Percentiles rank a stretch among this genome's conserved stretches.
Evolutionary conservation across 192 early-diverging fungal genomes (phyloP).

Genomic region (Coemansia sp.): DNA sequence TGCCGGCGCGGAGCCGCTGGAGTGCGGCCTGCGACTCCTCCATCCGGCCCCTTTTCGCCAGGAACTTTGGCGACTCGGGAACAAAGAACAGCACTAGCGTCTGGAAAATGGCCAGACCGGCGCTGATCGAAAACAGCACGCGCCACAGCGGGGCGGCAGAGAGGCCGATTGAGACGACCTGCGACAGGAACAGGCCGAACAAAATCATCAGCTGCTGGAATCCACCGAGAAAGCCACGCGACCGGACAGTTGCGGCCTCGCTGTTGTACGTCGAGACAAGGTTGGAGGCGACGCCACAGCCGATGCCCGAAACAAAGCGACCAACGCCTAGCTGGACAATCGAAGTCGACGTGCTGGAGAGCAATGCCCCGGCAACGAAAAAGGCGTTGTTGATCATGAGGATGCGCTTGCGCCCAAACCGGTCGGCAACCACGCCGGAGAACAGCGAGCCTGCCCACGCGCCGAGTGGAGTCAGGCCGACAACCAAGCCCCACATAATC

Average conservation of each 20-base stretch:
- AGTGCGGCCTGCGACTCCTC: slow-evolving; percentile 60
- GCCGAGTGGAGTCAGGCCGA: slow-evolving; percentile 68
- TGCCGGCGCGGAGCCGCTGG: slow-evolving; percentile 55
- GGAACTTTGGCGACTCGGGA: slow-evolving; percentile 77
- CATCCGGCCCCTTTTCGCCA: slow-evolving; percentile 61
- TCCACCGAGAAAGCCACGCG: slow-evolving; percentile 77
- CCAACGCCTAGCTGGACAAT: slow-evolving; percentile 61
- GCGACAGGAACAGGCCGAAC: slow-evolving; percentile 76
- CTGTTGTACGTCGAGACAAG: slow-evolving; percentile 82
- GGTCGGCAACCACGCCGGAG: slow-evolving; percentile 64
- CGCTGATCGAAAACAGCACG: slow-evolving; percentile 66
- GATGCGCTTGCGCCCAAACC: slow-evolving; percentile 69
- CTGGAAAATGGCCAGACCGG: slow-evolving; percentile 65
- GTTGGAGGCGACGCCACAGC: slow-evolving; percentile 73
- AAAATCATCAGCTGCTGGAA: slow-evolving; percentile 88
- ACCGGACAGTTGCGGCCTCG: slow-evolving; percentile 69
- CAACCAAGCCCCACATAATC: slow-evolving; percentile 61
- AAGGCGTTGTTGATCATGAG: slow-evolving; percentile 71
- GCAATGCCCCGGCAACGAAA: slow-evolving; percentile 63
- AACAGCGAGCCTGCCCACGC: slow-evolving; percentile 78
- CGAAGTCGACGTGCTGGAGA: slow-evolving; percentile 63
- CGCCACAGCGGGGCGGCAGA: slow-evolving; percentile 73
- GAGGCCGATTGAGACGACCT: slow-evolving; percentile 66
- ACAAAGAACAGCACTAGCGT: slow-evolving; percentile 68
- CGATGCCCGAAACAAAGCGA: slow-evolving; percentile 77